Conservation (phyloP, 2,329 filamentous ascomycete genomes). For the Aquanectria penicillioides region DNA sequence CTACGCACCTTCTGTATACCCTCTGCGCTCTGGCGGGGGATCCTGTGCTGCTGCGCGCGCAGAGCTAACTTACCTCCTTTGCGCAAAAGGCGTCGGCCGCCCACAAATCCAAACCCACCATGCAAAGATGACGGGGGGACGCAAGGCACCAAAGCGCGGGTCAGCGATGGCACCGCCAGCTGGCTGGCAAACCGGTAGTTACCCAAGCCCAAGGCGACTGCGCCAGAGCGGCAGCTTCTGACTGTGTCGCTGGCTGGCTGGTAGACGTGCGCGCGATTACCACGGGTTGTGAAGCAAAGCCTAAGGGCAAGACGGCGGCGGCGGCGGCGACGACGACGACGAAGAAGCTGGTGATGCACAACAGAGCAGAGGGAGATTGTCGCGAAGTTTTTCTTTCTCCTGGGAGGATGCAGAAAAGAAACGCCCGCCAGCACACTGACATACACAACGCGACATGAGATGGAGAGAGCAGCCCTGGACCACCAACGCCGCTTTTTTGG, state of each 20-base stretch:
- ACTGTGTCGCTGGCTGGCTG: conserved; percentile 13
- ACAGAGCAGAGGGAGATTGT: conserved; percentile 1
- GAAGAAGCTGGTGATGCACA: conserved; percentile 1
- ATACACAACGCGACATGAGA: conserved; percentile 15
- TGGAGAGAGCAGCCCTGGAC: conserved; percentile 18
- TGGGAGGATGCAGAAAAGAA: conserved; percentile 6
- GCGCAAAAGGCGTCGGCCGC: background rate
- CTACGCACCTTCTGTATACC: too few relatives aligned
- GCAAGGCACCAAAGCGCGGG: conserved; percentile 22
- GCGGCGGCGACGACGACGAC: conserved; percentile 8
- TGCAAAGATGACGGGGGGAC: conserved; percentile 11
- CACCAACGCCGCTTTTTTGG: conserved; percentile 15
- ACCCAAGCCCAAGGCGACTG: conserved; percentile 4
- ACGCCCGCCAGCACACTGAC: background rate
- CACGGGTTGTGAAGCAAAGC: too few relatives aligned
- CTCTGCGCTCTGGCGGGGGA: too few relatives aligned
- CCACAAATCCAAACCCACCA: conserved; percentile 11
- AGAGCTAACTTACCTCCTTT: background rate
- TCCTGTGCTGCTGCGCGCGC: too few relatives aligned
- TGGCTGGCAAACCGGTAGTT: conserved; percentile 10
- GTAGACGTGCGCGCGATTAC: too few relatives aligned
- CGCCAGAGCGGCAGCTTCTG: conserved; percentile 5
- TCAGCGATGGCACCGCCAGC: conserved; percentile 4
- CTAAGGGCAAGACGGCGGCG: conserved; percentile 2
- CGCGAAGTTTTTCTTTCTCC: conserved; percentile 14